Evolutionary conservation across 768 basidiomycete species (phyloP), one percentile per base, ranked within the genome.

Genomic region (Russula earlei): DNA sequence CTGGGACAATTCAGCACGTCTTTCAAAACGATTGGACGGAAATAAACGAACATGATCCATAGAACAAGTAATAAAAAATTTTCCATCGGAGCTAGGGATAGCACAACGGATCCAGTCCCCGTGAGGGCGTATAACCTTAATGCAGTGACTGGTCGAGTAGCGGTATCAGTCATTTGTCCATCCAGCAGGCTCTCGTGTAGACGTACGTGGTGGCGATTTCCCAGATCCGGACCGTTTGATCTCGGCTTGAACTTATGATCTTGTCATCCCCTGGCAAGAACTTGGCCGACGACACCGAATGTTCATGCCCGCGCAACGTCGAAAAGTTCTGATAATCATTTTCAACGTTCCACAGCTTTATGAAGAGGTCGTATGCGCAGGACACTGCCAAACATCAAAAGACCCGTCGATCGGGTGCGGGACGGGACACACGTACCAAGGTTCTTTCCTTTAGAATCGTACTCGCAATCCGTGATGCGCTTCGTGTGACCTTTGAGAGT

Each of bases 401-500:
- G 27, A 22, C 33, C 2, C 20, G 24, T 19, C 11, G 14, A 27
- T 11, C 48, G 43, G 12, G 33, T n/a, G 25, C n/a, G n/a, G 44
- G 14, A 51, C 31, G 17, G 36, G 29, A n/a, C 34, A 36, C 20
- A 61, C 60, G 27, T 56, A 81, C 80, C 78, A 57, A 81, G 70
- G 22, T 73, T 63, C 36, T 70, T 74, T 8, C 80, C 80, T 65
- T 77, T 79, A 20, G 70, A 68, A 65, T 81, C 79, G 60, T 74
- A 82, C 52, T 81, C 79, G n/a, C 77, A 74, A 65, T 81, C 80
- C 56, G 71, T 75, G 6, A 83, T 78, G 15, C 72, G 72, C 62
- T 77, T 77, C 20, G 81, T 82, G 67, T 83, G 81, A 5, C 80
- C 79, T 62, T 81, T 81, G 25, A 81, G 65, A 37, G 81, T 82